Evolutionary conservation across 306 rosid species (phyloP).

Genomic region (Gastrolobium villosum): DNA sequence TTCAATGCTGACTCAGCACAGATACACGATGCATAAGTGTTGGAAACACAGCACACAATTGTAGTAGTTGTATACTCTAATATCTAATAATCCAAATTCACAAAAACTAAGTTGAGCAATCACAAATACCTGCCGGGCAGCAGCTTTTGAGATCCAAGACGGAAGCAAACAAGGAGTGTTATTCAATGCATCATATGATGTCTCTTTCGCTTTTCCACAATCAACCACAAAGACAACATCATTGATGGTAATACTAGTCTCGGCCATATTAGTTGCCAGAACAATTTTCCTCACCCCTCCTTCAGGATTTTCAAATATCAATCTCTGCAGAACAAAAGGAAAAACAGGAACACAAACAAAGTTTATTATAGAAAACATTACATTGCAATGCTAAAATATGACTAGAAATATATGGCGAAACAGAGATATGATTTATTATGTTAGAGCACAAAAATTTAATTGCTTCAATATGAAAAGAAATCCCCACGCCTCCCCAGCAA

Average conservation of each 20-base stretch:
- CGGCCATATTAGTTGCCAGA: constrained; percentile 96
- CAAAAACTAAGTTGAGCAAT: constrained; percentile 36
- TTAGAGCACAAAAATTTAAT: constrained; percentile 19
- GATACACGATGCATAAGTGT: too few relatives aligned
- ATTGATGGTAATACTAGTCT: constrained; percentile 94
- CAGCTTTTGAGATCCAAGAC: constrained; percentile 98
- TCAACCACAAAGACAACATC: constrained; percentile 95
- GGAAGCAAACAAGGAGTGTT: constrained; percentile 99
- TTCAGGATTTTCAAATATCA: constrained; percentile 86
- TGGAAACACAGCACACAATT: too few relatives aligned
- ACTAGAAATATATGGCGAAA: constrained; percentile 26
- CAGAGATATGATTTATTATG: constrained; percentile 21
- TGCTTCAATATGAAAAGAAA: constrained; percentile 13
- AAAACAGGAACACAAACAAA: constrained; percentile 39
- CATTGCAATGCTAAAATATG: constrained; percentile 23
- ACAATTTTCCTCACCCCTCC: constrained; percentile 94
- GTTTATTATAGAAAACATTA: not conserved
- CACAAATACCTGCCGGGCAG: constrained; percentile 85
- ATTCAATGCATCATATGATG: constrained; percentile 95
- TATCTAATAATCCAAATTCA: constrained; percentile 7
- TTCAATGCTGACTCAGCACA: too few relatives aligned
- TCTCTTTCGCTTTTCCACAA: constrained; percentile 98
- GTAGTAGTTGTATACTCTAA: too few relatives aligned
- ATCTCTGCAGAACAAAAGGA: constrained; percentile 66
- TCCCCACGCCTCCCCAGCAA: not conserved